Evolutionary conservation across 2,329 filamentous ascomycete genomes (phyloP), one percentile per base, ranked within the genome.

Genomic region (Cladosporium sp.): DNA sequence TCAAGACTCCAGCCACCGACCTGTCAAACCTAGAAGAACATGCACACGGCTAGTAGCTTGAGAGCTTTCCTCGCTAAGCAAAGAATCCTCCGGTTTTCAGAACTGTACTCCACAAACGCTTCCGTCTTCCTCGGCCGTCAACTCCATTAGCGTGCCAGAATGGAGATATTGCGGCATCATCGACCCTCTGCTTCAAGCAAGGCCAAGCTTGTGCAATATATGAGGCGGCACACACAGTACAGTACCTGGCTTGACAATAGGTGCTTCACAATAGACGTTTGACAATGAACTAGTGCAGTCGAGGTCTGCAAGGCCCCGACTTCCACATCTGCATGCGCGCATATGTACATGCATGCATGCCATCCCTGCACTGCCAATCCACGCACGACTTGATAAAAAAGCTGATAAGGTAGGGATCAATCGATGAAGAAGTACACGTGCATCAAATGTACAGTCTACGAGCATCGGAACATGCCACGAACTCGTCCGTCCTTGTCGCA

Each of bases 1-100:
- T 52, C 50, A 52, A 52, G 50, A 52, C 50, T 52, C 39, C 50
- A 40, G 39, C 17, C 52, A 25, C 52, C 39, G 15, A 28, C 39
- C 43, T 47, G 43, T 47, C 43, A 30, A 30, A 47, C 43, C 20
- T 30, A 9, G 22, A 47, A 47, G 9, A 22, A 47, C 15, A 47
- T 5, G n/a, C 43, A 30, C 40, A 36, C 52, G 30, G 28, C 52
- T 43, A 17, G 17, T 30, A 54, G 37, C 51, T 40, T 20, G 11
- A n/a, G 9, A 42, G 22, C 38, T 11, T 50, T n/a, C 5, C 15
- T 20, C 15, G 12, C 15, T 47, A 47, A 47, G 25, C 15, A 47
- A 25, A 3, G n/a, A 47, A 47, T 47, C 25, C 43, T 30, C 43
- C 43, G 43, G 43, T n/a, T 22, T 47, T 17, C 22, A 34, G 30